These are phyloP conservation scores for Triticum turgidum DNA, from an alignment of 176 grass and related monocot species.

Conservation along the genomic window DNA sequence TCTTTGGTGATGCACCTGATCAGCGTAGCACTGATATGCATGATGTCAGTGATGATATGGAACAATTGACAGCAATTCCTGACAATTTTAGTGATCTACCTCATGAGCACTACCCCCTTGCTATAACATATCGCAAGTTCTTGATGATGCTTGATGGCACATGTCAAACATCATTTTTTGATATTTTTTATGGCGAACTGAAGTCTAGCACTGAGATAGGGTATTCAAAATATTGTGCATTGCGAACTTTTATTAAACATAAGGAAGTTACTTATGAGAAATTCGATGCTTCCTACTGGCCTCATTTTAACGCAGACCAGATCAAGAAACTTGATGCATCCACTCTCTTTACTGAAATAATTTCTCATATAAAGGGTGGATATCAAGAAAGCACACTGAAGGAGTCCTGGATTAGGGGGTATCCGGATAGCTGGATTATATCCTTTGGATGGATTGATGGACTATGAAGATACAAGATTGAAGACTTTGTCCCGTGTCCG, in stretches of 20 bases:
- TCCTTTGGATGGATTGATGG: too few species aligned
- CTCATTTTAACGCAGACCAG: conserved; percentile 59
- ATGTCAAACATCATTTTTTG: conserved; percentile 61
- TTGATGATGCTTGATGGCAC: conserved; percentile 95
- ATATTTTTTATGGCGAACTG: conserved; percentile 46
- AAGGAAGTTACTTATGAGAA: conserved; percentile 73
- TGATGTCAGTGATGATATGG: too few species aligned
- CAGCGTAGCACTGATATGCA: too few species aligned
- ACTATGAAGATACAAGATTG: too few species aligned
- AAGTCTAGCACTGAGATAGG: conserved; percentile 39
- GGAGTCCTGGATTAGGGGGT: too few species aligned
- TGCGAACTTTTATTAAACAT: conserved; percentile 53
- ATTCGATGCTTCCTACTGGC: conserved; percentile 75
- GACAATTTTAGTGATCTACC: too few species aligned
- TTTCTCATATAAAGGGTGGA: conserved; percentile 80
- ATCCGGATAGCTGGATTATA: too few species aligned
- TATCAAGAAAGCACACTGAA: neutral
- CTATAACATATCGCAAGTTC: conserved; percentile 55
- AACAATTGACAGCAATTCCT: too few species aligned
- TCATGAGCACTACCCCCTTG: neutral
- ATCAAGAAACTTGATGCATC: conserved; percentile 67
- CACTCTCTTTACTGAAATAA: conserved; percentile 85
- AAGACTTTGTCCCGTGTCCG: too few species aligned
- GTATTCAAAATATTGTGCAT: conserved; percentile 46
- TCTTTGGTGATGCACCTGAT: too few species aligned